phyloP scores from a whole-genome alignment of 2,329 filamentous ascomycete species.

The Epichloe uncinata region DNA sequence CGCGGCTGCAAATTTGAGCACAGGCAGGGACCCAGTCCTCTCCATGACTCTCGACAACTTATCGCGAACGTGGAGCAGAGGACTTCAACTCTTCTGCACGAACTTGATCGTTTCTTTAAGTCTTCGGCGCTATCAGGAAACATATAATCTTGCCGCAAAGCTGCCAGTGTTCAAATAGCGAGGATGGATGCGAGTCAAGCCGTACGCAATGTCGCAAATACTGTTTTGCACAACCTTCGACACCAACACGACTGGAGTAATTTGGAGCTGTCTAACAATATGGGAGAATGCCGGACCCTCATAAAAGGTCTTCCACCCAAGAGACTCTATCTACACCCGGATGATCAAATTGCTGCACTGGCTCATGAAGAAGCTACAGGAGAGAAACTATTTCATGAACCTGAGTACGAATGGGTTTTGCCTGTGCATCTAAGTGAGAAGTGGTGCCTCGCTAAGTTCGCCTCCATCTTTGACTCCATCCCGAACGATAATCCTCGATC shows the following conservation, averaged over 20 bases:
- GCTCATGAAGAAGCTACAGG: conserved; percentile 41
- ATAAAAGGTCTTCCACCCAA: conserved; percentile 61
- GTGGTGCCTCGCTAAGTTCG: conserved; percentile 54
- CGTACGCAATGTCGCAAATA: conserved; percentile 14
- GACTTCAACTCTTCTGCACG: too few relatives aligned
- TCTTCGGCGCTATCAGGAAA: not conserved
- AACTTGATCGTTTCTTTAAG: not conserved
- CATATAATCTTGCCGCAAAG: not conserved
- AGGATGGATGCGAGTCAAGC: not conserved
- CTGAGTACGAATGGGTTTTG: conserved; percentile 63
- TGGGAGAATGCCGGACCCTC: conserved; percentile 41
- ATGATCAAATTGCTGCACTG: conserved; percentile 65
- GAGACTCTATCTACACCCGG: conserved; percentile 65
- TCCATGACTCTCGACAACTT: too few relatives aligned
- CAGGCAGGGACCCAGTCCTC: too few relatives aligned
- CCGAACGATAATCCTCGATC: conserved; percentile 29
- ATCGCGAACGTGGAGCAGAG: too few relatives aligned
- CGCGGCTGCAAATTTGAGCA: too few relatives aligned
- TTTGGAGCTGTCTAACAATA: conserved; percentile 39
- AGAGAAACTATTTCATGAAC: conserved; percentile 30
- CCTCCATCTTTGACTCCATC: conserved; percentile 55
- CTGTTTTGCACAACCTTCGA: conserved; percentile 57
- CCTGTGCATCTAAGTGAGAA: conserved; percentile 61
- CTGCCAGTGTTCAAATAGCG: not conserved
- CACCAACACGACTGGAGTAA: conserved; percentile 65